phyloP scores from a whole-genome alignment of 2,329 filamentous ascomycete species.

The Clonostachys sp. region DNA sequence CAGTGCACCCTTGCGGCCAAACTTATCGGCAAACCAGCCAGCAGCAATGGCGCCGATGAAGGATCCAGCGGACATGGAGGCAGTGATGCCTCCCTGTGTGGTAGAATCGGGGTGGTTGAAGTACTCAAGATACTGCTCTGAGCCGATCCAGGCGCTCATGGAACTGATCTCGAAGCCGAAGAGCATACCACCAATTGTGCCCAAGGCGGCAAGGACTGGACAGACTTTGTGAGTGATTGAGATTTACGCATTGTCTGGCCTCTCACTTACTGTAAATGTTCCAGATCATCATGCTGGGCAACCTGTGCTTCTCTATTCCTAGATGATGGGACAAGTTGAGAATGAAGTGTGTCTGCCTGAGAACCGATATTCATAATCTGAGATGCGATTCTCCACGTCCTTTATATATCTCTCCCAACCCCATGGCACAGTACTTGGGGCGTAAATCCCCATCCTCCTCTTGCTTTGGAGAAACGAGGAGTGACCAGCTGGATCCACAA shows the following conservation, averaged over 20 bases:
- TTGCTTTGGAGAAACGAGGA: too few relatives aligned
- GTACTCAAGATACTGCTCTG: conserved; percentile 44
- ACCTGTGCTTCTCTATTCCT: too few relatives aligned
- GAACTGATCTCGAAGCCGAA: conserved; percentile 55
- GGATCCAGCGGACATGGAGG: conserved; percentile 42
- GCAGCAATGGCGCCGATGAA: conserved; percentile 38
- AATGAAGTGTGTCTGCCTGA: too few relatives aligned
- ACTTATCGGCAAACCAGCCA: conserved; percentile 38
- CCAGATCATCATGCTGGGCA: conserved; percentile 13
- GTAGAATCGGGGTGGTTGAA: conserved; percentile 40
- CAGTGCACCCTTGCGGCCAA: conserved; percentile 37
- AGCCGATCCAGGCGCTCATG: conserved; percentile 52
- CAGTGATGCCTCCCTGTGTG: conserved; percentile 44
- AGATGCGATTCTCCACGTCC: too few relatives aligned
- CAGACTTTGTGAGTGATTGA: neutral
- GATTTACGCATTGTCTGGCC: neutral
- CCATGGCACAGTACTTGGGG: too few relatives aligned
- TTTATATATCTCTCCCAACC: too few relatives aligned
- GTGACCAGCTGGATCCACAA: too few relatives aligned
- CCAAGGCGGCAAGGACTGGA: conserved; percentile 27
- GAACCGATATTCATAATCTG: too few relatives aligned
- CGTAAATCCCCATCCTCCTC: too few relatives aligned
- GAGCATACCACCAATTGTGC: conserved; percentile 35
- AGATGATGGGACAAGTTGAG: too few relatives aligned
- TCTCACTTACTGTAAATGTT: conserved; percentile 25